Conservation (phyloP, 164 flowering plant species). For the Dillenia turbinata region DNA sequence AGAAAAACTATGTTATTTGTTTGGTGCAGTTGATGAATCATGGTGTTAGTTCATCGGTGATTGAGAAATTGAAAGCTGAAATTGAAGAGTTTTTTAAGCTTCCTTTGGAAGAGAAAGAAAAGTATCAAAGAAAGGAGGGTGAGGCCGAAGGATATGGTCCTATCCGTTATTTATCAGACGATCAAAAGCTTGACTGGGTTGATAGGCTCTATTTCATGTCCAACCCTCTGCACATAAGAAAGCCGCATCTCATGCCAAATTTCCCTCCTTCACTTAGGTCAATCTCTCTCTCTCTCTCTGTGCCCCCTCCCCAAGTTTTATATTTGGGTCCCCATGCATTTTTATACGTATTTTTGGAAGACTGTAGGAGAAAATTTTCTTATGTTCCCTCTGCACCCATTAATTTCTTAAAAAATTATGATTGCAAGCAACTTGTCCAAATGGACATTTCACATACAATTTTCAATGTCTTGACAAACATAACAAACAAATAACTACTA, state of each 20-base stretch:
- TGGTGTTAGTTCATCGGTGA: conserved; percentile 22
- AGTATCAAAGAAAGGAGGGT: conserved; percentile 29
- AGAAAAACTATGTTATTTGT: not conserved
- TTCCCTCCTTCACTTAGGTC: conserved; percentile 27
- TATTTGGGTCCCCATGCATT: too few relatives aligned
- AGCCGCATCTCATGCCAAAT: conserved; percentile 20
- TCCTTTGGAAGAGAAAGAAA: conserved; percentile 29
- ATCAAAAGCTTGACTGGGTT: conserved; percentile 34
- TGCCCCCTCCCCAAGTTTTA: too few relatives aligned
- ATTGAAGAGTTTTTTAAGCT: conserved; percentile 24
- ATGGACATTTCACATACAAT: too few relatives aligned
- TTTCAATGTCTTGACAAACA: too few relatives aligned
- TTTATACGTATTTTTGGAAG: too few relatives aligned
- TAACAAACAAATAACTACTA: too few relatives aligned
- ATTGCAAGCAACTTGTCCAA: too few relatives aligned
- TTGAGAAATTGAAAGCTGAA: conserved; percentile 25
- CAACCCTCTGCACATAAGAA: conserved; percentile 20
- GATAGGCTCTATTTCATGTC: conserved; percentile 31
- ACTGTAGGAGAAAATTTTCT: too few relatives aligned
- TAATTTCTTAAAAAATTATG: too few relatives aligned
- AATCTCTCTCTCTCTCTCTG: too few relatives aligned
- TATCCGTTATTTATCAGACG: conserved; percentile 32
- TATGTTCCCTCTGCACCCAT: too few relatives aligned
- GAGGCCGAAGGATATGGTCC: conserved; percentile 38
- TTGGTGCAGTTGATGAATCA: conserved; percentile 25